Conservation (phyloP, 75 land plant genomes). For the Sequoia sempervirens region DNA sequence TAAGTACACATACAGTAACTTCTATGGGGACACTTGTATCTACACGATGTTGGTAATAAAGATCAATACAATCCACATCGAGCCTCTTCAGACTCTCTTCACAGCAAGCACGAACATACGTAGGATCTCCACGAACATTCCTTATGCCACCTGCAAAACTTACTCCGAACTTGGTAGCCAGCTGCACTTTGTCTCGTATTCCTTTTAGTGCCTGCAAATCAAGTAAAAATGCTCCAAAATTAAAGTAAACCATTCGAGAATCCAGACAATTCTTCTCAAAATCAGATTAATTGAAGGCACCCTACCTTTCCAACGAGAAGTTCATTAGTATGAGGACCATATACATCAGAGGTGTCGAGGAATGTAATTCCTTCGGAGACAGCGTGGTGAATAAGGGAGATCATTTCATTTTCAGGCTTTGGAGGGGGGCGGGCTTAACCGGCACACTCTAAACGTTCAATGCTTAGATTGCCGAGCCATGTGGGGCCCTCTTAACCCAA, state of each 20-base stretch:
- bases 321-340: constrained; percentile 53
- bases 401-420: constrained; percentile 30
- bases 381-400: constrained; percentile 31
- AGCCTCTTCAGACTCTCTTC: constrained; percentile 63
- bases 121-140: constrained; percentile 45
- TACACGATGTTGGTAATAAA: constrained; percentile 64
- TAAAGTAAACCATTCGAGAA: too few relatives aligned
- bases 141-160: constrained; percentile 11
- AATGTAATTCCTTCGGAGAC: constrained; percentile 41
- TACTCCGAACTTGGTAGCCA: constrained; percentile 55
- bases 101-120: constrained; percentile 55
- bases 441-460: too few relatives aligned
- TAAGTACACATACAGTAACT: constrained; percentile 38
- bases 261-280: too few relatives aligned
- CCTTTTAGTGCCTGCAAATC: constrained; percentile 38
- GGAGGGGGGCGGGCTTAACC: constrained; percentile 9
- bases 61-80: constrained; percentile 62
- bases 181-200: constrained; percentile 43
- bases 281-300: not conserved
- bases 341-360: constrained; percentile 47
- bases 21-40: constrained; percentile 60
- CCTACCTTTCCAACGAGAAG: constrained; percentile 54
- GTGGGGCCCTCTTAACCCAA: too few relatives aligned
- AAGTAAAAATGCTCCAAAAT: not conserved
- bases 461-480: too few relatives aligned